These are phyloP conservation scores for Stellera chamaejasme DNA, from an alignment of 345 rosid genomes.

Conservation along the genomic window DNA sequence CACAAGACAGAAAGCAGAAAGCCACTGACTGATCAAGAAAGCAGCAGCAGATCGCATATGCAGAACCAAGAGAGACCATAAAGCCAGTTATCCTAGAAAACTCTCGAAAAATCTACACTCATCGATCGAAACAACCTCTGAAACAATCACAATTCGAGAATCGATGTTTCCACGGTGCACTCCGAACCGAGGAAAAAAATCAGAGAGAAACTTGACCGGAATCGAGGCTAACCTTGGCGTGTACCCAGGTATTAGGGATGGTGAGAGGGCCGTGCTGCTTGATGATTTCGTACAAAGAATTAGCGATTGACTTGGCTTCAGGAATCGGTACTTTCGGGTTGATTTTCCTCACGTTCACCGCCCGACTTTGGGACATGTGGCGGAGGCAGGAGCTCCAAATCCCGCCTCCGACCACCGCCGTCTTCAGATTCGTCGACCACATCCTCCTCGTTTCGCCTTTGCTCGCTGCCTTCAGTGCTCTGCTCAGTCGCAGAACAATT, in stretches of 20 bases:
- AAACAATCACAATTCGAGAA: too few species aligned
- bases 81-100: too few species aligned
- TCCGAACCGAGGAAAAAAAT: too few species aligned
- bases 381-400: slow-evolving; percentile 28
- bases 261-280: slow-evolving; percentile 71
- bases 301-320: slow-evolving; percentile 70
- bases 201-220: neutral
- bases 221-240: slow-evolving; percentile 47
- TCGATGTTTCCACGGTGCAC: too few species aligned
- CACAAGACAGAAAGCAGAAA: too few species aligned
- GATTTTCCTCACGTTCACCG: slow-evolving; percentile 82
- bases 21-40: too few species aligned
- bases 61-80: too few species aligned
- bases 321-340: slow-evolving; percentile 89
- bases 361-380: slow-evolving; percentile 58
- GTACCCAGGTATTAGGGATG: slow-evolving; percentile 69
- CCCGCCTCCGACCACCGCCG: slow-evolving; percentile 5
- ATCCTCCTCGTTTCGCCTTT: slow-evolving; percentile 1
- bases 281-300: slow-evolving; percentile 53
- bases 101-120: too few species aligned
- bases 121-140: too few species aligned
- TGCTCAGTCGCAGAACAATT: too few species aligned
- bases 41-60: too few species aligned
- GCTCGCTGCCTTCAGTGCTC: neutral
- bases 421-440: slow-evolving; percentile 6